Percentiles rank a stretch among this genome's conserved stretches.
Evolutionary conservation across 2,329 filamentous ascomycete genomes (phyloP).

Genomic region (Chalaropsis thielavioides): DNA sequence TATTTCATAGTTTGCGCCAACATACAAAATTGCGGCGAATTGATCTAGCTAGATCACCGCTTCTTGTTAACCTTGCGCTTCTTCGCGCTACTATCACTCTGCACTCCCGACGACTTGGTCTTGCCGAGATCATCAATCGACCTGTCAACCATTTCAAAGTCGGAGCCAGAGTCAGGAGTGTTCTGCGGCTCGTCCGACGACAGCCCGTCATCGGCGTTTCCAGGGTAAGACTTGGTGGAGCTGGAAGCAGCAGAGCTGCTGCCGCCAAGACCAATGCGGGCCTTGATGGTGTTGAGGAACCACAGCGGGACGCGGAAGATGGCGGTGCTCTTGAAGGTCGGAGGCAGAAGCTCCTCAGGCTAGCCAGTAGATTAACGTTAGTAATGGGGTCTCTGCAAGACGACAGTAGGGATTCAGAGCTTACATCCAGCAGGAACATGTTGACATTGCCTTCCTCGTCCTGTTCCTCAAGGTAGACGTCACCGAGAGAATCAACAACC

Average conservation of each 20-base stretch:
- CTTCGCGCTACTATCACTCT: constrained; percentile 32
- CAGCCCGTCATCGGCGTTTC: constrained; percentile 27
- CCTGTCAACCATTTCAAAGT: constrained; percentile 51
- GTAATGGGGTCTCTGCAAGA: neutral
- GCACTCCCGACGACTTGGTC: constrained; percentile 36
- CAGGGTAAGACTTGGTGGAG: constrained; percentile 24
- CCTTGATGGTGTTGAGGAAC: constrained; percentile 40
- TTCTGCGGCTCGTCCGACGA: constrained; percentile 33
- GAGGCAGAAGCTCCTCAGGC: constrained; percentile 64
- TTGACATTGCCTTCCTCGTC: constrained; percentile 72
- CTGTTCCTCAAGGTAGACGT: constrained; percentile 88
- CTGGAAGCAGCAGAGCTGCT: neutral
- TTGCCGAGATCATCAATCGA: constrained; percentile 25
- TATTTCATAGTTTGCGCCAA: neutral
- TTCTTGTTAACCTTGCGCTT: constrained; percentile 40
- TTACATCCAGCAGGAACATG: constrained; percentile 78
- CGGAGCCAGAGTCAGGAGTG: constrained; percentile 41
- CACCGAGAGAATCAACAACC: constrained; percentile 79
- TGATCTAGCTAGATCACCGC: constrained; percentile 25
- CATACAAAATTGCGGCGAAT: neutral
- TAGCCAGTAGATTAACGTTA: constrained; percentile 27
- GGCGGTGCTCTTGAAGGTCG: constrained; percentile 68
- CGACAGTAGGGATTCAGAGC: constrained; percentile 25
- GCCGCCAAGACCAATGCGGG: constrained; percentile 29
- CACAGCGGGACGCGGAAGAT: constrained; percentile 66